Base-by-base conservation (phyloP, 169 alveolate species). In the Plasmodium inui region DNA sequence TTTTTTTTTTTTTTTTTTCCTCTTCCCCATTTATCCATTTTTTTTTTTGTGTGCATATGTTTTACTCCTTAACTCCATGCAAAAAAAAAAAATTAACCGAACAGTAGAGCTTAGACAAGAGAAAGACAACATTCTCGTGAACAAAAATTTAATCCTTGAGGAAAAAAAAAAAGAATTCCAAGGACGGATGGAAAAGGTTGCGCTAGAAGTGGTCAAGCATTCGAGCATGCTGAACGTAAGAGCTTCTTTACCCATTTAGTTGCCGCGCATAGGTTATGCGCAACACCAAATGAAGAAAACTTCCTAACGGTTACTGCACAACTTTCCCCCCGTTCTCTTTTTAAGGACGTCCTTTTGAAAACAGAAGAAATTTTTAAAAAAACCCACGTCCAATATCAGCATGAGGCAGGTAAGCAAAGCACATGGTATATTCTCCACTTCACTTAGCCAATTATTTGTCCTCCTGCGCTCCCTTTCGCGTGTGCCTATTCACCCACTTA, bases 211-310 rank as follows among this genome's bases (percentile, higher is more conserved):
- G 7, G 19, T 14, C n/a, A 79, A 79, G 28, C 89, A 88, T 72
- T 88, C 94, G 72, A 19, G 70, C 73, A 88, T 88, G 94, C 70
- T 88, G 26, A 88, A 88, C 72, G 94, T 88, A 79, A 78, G 39
- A 39, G n/a, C 32, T 22, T 53, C 17, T 81, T n/a, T 22, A 44
- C 19, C 53, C 8, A 14, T 22, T 37, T 83, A 30, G 44, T 83
- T n/a, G 4, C 26, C 67, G 12, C 19, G 44, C 73, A 53, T 39
- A 41, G 3, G 61, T 71, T 30, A 12, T 34, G 76, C 30, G 34
- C 3, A 61, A 55, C 73, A 37, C 17, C 37, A 67, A 67, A 67
- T 67, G 76, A 9, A 10, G 14, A 19, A 19, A 67, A 67, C 32
- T 26, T 74, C 28, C 44, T 32, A 74, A 14, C 8, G 61, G 22